Percentiles rank a stretch among this genome's conserved stretches.
Evolutionary conservation across 2,329 filamentous ascomycete species (phyloP).

Genomic region (Cercospora sp.): DNA sequence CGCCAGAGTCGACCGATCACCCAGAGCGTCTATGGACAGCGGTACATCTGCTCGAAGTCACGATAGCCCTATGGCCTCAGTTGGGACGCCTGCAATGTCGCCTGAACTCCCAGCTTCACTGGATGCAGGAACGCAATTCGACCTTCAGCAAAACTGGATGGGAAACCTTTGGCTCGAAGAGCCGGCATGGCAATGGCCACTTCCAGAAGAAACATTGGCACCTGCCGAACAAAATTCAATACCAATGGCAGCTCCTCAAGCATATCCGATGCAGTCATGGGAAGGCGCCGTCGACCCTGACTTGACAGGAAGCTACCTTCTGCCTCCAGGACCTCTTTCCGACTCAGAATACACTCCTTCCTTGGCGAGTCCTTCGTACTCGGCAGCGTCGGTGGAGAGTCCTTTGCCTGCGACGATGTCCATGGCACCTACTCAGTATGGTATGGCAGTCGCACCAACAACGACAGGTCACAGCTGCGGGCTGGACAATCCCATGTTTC

Average conservation of each 20-base stretch:
- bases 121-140: neutral
- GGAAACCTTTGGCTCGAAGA: slow-evolving; percentile 13
- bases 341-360: slow-evolving; percentile 7
- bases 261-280: neutral
- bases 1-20: slow-evolving; percentile 21
- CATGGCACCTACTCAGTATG: neutral
- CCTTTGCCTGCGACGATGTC: neutral
- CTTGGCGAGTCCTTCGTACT: neutral
- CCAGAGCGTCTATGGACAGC: slow-evolving; percentile 14
- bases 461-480: neutral
- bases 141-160: neutral
- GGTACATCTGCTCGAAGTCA: slow-evolving; percentile 7
- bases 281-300: neutral
- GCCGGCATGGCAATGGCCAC: slow-evolving; percentile 16
- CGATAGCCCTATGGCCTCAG: neutral
- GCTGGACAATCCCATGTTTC: neutral
- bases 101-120: neutral
- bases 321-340: neutral
- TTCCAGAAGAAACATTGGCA: neutral
- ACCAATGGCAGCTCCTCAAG: neutral
- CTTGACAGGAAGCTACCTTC: neutral
- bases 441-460: neutral
- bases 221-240: neutral
- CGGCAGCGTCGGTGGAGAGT: neutral
- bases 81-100: slow-evolving; percentile 1